phyloP scores from a whole-genome alignment of 495 filamentous ascomycete genomes.

The Xanthoparmelia taractica region DNA sequence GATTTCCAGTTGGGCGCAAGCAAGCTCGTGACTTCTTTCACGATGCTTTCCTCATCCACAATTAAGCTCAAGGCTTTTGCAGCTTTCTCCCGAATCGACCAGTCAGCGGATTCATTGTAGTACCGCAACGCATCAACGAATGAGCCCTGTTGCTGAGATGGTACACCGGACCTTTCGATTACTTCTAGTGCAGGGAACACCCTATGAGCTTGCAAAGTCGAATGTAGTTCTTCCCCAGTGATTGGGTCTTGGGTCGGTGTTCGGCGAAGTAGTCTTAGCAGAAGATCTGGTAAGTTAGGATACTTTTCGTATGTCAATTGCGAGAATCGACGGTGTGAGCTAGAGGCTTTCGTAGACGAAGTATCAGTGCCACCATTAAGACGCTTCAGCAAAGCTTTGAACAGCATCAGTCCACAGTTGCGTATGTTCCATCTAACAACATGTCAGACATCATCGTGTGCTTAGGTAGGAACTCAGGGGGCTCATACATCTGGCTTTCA shows the following conservation, averaged over 20 bases:
- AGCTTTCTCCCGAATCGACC: conserved; percentile 87
- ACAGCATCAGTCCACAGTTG: conserved; percentile 84
- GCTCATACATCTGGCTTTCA: conserved; percentile 51
- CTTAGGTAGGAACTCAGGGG: conserved; percentile 1
- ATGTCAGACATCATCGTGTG: conserved; percentile 18
- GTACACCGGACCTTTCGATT: conserved; percentile 45
- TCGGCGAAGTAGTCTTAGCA: conserved; percentile 55
- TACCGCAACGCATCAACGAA: conserved; percentile 43
- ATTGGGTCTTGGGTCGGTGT: neutral
- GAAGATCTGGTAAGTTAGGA: conserved; percentile 56
- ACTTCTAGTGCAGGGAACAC: conserved; percentile 79
- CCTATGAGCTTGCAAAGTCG: conserved; percentile 20
- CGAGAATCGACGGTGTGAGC: conserved; percentile 18
- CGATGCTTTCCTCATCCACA: conserved; percentile 45
- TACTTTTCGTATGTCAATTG: conserved; percentile 53
- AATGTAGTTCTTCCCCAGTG: neutral
- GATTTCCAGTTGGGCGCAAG: conserved; percentile 35
- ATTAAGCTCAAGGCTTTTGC: conserved; percentile 71
- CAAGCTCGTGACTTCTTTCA: conserved; percentile 41
- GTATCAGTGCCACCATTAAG: conserved; percentile 25
- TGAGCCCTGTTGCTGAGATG: conserved; percentile 31
- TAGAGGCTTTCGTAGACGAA: conserved; percentile 17
- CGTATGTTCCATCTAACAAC: conserved; percentile 73
- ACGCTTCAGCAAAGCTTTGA: conserved; percentile 71
- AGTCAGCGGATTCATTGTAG: conserved; percentile 65